Evolutionary conservation across 192 early-diverging fungal genomes (phyloP).

Genomic region (Linnemannia elongata): DNA sequence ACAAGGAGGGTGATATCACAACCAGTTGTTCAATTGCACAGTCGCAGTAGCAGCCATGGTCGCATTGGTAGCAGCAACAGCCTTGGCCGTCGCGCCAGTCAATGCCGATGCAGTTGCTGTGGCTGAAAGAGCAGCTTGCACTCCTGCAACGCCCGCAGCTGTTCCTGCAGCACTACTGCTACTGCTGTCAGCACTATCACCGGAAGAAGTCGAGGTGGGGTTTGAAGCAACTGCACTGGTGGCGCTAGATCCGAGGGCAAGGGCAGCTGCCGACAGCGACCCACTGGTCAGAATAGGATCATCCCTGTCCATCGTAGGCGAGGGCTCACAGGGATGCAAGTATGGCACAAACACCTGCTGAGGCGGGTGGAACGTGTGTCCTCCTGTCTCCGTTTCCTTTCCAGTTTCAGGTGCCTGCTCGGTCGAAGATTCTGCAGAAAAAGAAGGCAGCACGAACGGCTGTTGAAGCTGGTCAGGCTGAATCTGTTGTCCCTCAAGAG

Average conservation of each 20-base stretch:
- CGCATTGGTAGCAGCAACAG: neutral
- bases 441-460: neutral
- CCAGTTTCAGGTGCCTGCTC: conserved; percentile 4
- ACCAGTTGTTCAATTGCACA: neutral
- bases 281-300: conserved; percentile 5
- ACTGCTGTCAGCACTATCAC: neutral
- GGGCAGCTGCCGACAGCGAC: neutral
- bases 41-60: neutral
- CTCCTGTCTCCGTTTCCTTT: neutral
- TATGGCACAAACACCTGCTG: conserved; percentile 45
- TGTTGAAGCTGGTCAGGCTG: conserved; percentile 7
- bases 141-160: neutral
- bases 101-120: neutral
- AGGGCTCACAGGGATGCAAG: conserved; percentile 46
- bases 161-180: neutral
- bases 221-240: neutral
- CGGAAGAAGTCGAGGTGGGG: neutral
- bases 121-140: neutral
- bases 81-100: neutral
- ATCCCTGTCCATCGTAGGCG: conserved; percentile 22
- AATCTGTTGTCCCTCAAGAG: neutral
- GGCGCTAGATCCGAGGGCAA: neutral
- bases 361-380: conserved; percentile 16
- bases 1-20: neutral
- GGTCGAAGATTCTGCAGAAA: neutral